Base-by-base conservation (phyloP, 495 filamentous ascomycete genomes). In the Penicillium chermesinum region DNA sequence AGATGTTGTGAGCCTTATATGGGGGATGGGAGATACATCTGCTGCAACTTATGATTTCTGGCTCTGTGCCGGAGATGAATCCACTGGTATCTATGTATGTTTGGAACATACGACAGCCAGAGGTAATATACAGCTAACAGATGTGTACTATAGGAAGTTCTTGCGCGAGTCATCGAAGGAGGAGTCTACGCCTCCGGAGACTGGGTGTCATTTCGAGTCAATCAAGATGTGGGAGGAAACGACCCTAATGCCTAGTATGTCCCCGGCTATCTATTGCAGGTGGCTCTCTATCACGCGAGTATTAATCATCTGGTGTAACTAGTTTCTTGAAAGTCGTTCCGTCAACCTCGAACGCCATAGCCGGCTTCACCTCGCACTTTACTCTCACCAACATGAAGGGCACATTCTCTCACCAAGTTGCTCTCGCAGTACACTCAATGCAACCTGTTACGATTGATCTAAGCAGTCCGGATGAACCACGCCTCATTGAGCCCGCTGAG, bases 311-410 rank as follows among this genome's bases (percentile, higher is more conserved):
- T n/a, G 22, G n/a, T 15, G 39, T 38, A 25, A 37, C 33, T 51
- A 87, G 84, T 66, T 89, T 84, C 67, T 64, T 87, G 13, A 79
- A 80, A 52, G 82, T 88, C 54, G 62, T 80, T 39, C 76, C 81
- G 14, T 66, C 73, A 8, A 73, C 76, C 7, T 62, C 63, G 3
- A 64, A 70, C 16, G 25, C 52, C 2, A 48, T 53, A 44, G 77
- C 75, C 2, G 70, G 83, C 1, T 74, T 70, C 37, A 84, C 77
- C 51, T 87, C 77, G 19, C 82, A 82, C 44, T 89, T 89, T 61
- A 76, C 82, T 21, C 58, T 88, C 25, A 73, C 69, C 7, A 77
- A 76, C 58, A 88, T 87, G 84, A 83, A 77, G 18, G 85, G 85
- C 36, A 66, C 68, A 4, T 85, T 86, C 44, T 65, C 77, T 6